Base-by-base conservation (phyloP, 805 yeast species). In the Hemisphaericaspora nanyangensis region DNA sequence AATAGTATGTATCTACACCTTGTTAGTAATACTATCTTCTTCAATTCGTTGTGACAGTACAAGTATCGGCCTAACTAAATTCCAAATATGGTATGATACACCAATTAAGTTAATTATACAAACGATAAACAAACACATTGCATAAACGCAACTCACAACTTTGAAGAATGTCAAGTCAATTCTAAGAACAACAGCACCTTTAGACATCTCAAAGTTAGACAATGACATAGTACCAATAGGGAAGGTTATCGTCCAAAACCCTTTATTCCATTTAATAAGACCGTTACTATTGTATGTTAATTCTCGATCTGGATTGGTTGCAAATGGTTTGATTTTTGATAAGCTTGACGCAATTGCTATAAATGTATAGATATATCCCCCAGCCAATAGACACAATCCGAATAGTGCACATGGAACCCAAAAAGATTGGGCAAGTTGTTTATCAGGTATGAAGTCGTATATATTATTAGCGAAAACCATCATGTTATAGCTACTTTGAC, bases 221-320 rank as follows among this genome's bases (percentile, higher is more conserved):
- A 82, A 56, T 0, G 82, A 68, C 80, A 84, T 77, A 0, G 91
- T 85, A 2, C 95, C 95, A 49, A 86, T 50, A 2, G 95, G 95
- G 79, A 87, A 88, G 44, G 95, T 83, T 64, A 83, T 73, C 8
- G 87, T 79, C 95, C 95, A 49, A 25, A 40, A 51, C 4, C 45
- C 42, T 31, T 40, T 45, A 33, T 42, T 44, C 37, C 45, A 49
- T 26, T 34, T 39, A 5, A 51, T 39, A 7, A 44, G 31, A 3
- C 55, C 55, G 12, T 12, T 15, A 24, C 40, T 18, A 7, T 17
- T 22, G 19, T 28, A 52, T 8, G 54, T 34, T 17, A 38, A 36
- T 8, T 26, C 28, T 2, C 40, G 31, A 44, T 58, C 54, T 17
- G 49, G 52, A 12, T 52, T 49, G 29, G 39, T 40, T 7, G 65